phyloP scores from a whole-genome alignment of 495 filamentous ascomycete genomes.

The Penicillium pancosmium region DNA sequence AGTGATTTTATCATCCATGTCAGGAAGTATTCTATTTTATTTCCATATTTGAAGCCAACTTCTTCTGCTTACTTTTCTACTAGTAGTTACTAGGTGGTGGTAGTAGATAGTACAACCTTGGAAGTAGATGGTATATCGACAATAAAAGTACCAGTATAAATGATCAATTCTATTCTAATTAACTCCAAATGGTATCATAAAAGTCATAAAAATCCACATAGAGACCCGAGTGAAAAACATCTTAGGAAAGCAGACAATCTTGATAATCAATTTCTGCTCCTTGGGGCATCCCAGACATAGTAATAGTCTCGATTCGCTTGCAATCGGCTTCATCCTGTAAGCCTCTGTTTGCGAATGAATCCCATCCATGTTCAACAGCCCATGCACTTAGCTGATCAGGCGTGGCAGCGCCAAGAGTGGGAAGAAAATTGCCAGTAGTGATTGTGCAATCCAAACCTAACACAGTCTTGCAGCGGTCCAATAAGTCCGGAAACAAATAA shows the following conservation, averaged over 20 bases:
- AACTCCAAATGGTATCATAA: constrained; percentile 24
- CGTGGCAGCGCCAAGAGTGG: constrained; percentile 19
- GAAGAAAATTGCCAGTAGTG: constrained; percentile 38
- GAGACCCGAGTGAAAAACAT: not conserved
- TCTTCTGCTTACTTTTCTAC: too few relatives aligned
- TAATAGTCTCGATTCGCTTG: constrained; percentile 13
- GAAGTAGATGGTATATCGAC: not conserved
- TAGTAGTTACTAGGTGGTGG: too few relatives aligned
- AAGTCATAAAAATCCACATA: constrained; percentile 1
- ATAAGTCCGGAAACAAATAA: constrained; percentile 41
- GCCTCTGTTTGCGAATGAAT: constrained; percentile 13
- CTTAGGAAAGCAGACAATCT: constrained; percentile 14
- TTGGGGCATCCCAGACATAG: constrained; percentile 5
- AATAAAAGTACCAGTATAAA: not conserved
- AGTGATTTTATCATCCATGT: too few relatives aligned
- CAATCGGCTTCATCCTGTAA: constrained; percentile 8
- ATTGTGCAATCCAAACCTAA: constrained; percentile 37
- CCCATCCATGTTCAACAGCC: constrained; percentile 25
- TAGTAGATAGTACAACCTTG: too few relatives aligned
- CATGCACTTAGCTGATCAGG: constrained; percentile 13
- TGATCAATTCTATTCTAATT: constrained; percentile 9
- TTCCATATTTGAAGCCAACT: too few relatives aligned
- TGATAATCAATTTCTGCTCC: constrained; percentile 15
- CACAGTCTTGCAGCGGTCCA: constrained; percentile 40
- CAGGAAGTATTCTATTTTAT: too few relatives aligned